Percentiles rank a stretch among this genome's conserved stretches.
phyloP scores from a whole-genome alignment of 768 basidiomycete genomes.

The Russula brevipes region DNA sequence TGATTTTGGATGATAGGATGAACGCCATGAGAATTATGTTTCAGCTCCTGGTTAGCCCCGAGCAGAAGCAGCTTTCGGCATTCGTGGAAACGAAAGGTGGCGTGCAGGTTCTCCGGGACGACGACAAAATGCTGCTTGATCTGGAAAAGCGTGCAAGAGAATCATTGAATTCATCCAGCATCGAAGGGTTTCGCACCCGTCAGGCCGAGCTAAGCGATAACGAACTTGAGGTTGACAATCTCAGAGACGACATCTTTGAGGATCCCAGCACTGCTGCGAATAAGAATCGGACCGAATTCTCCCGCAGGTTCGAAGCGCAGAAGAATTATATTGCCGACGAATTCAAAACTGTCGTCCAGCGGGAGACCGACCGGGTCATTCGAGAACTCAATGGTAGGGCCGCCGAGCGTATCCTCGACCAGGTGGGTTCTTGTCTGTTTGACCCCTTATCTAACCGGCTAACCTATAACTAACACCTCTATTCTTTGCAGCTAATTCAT shows the following conservation, averaged over 20 bases:
- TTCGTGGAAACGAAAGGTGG: slow-evolving; percentile 28
- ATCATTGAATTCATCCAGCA: too few species aligned
- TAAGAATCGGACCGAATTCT: slow-evolving; percentile 24
- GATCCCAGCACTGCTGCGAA: slow-evolving; percentile 25
- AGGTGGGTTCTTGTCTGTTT: not conserved
- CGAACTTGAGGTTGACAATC: not conserved
- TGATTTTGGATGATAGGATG: slow-evolving; percentile 20
- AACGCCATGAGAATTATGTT: slow-evolving; percentile 19
- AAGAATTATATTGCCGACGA: slow-evolving; percentile 17
- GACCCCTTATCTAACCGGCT: too few species aligned
- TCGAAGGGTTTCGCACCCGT: too few species aligned
- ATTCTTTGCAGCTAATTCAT: slow-evolving; percentile 3
- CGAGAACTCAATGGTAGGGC: slow-evolving; percentile 26
- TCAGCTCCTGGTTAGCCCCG: slow-evolving; percentile 17
- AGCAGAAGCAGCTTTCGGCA: slow-evolving; percentile 14
- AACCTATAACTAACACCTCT: not conserved
- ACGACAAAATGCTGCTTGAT: slow-evolving; percentile 23
- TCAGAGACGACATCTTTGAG: slow-evolving; percentile 26
- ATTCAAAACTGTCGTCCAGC: slow-evolving; percentile 19
- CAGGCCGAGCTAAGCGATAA: too few species aligned
- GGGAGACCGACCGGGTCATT: slow-evolving; percentile 22
- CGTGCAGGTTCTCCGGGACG: slow-evolving; percentile 17
- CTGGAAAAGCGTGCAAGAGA: too few species aligned
- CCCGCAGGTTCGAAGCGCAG: slow-evolving; percentile 26
- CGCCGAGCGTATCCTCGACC: slow-evolving; percentile 26